Evolutionary conservation across 306 rosid species (phyloP), one percentile per base, ranked within the genome.

Genomic region (Acacia acuminata): DNA sequence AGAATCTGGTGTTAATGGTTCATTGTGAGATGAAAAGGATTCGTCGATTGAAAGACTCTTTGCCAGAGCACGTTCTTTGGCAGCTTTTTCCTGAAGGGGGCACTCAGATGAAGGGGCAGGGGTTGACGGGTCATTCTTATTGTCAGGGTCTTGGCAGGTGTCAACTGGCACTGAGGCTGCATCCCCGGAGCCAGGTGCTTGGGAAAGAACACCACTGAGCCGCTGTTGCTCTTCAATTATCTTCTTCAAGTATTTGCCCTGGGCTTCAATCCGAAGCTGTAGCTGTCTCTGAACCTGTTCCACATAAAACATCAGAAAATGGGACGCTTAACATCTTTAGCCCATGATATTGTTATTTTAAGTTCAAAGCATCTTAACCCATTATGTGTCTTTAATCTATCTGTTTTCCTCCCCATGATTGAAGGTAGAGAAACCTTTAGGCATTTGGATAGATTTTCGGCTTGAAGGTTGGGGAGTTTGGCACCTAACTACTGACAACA

Each of bases 241-340:
- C 92, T 96, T 96, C 90, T 94, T 96, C 92, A 96, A 86, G 88
- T 96, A 96, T 60, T 96, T 92, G 53, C 97, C 98, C 82, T 96
- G 99, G 55, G 99, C 99, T 88, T 96, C 99, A 78, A 96, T 96
- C 58, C 99, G 88, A 53, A 92, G 82, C 60, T 96, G 99, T 50
- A 96, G 93, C 85, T 96, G 99, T 88, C 98, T 93, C 87, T 96
- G 99, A 25, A 96, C 99, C 99, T 96, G 96, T 84, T 80, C 73
- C 70, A 84, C 69, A 79, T 77, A 70, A 43, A 43, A n/a, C 34
- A n/a, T 15, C 71, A 38, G 51, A 2, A 3, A 30, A 43, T 67
- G 73, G 45, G 50, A 71, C 79, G 51, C 13, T 70, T 70, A 58
- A 43, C 61, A 70, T 73, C 64, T 63, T 63, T 70, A 60, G 61